A percentile compares a stretch with the other conserved stretches of the same genome.
Evolutionary conservation across 306 rosid species (phyloP).

Genomic region (Myrica gale): DNA sequence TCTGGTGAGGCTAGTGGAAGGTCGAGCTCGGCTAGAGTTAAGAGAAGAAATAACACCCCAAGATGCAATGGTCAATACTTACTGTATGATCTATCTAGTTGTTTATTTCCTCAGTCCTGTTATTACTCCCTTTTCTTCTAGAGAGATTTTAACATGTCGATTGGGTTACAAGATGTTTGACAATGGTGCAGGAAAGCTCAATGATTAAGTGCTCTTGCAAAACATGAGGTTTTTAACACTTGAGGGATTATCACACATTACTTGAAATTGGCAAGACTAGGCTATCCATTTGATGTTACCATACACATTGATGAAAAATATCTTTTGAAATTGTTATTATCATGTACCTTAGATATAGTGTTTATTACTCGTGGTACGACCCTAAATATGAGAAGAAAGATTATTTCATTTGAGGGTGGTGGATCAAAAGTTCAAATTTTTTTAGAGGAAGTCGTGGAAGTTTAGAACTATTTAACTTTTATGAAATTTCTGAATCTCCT

Average conservation of each 20-base stretch:
- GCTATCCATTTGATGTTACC: not conserved
- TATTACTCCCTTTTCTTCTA: constrained; percentile 3
- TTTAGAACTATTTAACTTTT: not conserved
- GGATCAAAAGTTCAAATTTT: not conserved
- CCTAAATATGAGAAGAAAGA: not conserved
- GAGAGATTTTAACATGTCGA: not conserved
- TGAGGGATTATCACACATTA: constrained; percentile 12
- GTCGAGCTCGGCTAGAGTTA: constrained; percentile 88
- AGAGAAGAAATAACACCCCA: constrained; percentile 80
- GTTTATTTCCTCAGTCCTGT: constrained; percentile 13
- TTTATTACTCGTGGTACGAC: not conserved
- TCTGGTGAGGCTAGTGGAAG: constrained; percentile 90
- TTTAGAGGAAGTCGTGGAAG: constrained; percentile 6
- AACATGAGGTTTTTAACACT: not conserved
- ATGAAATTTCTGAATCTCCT: too few relatives aligned
- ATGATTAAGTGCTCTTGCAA: constrained; percentile 10
- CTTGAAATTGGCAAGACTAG: constrained; percentile 9
- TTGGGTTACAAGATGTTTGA: not conserved
- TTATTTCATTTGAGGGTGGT: not conserved
- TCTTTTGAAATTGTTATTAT: not conserved
- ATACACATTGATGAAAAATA: not conserved
- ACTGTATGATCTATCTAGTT: constrained; percentile 18
- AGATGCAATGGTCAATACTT: constrained; percentile 74
- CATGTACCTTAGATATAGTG: not conserved
- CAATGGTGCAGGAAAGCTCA: constrained; percentile 1